A percentile compares a stretch with the other conserved stretches of the same genome.
These are phyloP conservation scores for Didymella sp. DNA, from an alignment of 2,329 filamentous ascomycete genomes.

Conservation along the genomic window DNA sequence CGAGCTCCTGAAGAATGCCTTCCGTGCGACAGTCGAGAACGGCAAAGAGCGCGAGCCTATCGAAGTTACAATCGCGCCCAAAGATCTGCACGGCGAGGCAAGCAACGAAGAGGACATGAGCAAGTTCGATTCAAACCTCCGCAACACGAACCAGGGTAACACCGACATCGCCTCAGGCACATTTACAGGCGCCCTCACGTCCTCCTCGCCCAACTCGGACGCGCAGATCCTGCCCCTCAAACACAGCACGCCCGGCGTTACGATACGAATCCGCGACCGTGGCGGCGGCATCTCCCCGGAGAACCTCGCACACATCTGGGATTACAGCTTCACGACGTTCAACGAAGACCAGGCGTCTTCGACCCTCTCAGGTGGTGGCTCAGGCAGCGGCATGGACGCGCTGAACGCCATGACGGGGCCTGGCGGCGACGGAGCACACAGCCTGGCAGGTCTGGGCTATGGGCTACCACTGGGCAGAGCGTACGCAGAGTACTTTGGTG, in stretches of 20 bases:
- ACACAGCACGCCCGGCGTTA: constrained; percentile 76
- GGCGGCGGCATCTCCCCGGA: constrained; percentile 90
- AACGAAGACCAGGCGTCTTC: constrained; percentile 65
- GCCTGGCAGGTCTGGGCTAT: constrained; percentile 86
- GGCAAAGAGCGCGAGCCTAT: constrained; percentile 81
- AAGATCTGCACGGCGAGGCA: constrained; percentile 17
- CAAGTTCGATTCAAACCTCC: background rate
- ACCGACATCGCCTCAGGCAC: constrained; percentile 39
- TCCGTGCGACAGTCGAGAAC: constrained; percentile 88
- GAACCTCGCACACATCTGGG: constrained; percentile 87
- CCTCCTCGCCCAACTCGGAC: constrained; percentile 32
- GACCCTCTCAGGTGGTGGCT: constrained; percentile 54
- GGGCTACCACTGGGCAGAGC: constrained; percentile 88
- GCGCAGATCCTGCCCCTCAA: constrained; percentile 55
- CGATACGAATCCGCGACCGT: constrained; percentile 93
- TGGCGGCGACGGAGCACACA: constrained; percentile 77
- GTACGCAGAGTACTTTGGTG: constrained; percentile 98
- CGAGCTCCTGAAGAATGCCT: constrained; percentile 95
- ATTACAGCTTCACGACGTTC: constrained; percentile 97
- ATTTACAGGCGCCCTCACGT: constrained; percentile 36
- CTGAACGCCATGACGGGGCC: constrained; percentile 77
- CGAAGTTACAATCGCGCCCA: constrained; percentile 86
- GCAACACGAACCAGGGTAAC: constrained; percentile 43
- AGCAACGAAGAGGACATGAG: constrained; percentile 10
- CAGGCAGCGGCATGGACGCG: constrained; percentile 62